Evolutionary conservation across 164 flowering plant species (phyloP), one percentile per base, ranked within the genome.

Genomic region (Sedum album): DNA sequence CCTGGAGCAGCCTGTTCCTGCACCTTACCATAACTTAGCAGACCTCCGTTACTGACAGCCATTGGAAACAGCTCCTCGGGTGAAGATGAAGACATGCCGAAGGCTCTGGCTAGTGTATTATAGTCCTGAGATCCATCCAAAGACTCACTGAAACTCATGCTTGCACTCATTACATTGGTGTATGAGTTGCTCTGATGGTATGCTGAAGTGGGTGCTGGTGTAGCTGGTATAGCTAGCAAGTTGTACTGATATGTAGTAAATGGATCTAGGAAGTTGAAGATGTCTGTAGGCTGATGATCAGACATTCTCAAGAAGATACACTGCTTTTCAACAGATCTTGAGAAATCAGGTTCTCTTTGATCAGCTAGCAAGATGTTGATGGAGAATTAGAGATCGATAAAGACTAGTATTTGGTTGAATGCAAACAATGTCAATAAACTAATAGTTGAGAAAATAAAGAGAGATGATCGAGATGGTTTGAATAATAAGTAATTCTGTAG

Each of bases 41-140:
- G n/a, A n/a, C n/a, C n/a, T 6, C 60, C 11, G 1, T 21, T 41
- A 17, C 33, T 36, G 31, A 63, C 66, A n/a, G 17, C 66, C n/a
- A 41, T 31, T 0, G 41, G 33, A 9, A 63, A 63, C 21, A 63
- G 41, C 39, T 63, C 66, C 66, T 33, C 38, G 18, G 66, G 33
- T 4, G 65, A 28, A n/a, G 65, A 6, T 18, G 66, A 7, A 6
- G 66, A 63, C 66, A 63, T 31, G 66, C 66, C 66, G 17, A 63
- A 63, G 6, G 66, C 66, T 21, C 66, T 63, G 5, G 66, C 66
- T 8, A 63, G 66, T 13, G 38, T 33, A 15, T 63, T 63, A 41
- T 63, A 63, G 66, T 63, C 66, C 66, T 31, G 11, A 31, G 66
- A 63, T 63, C 66, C 66, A 63, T 63, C 41, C 41, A 33, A 63